Evolutionary conservation across 164 flowering plant genomes (phyloP).

Genomic region (Sedum album): DNA sequence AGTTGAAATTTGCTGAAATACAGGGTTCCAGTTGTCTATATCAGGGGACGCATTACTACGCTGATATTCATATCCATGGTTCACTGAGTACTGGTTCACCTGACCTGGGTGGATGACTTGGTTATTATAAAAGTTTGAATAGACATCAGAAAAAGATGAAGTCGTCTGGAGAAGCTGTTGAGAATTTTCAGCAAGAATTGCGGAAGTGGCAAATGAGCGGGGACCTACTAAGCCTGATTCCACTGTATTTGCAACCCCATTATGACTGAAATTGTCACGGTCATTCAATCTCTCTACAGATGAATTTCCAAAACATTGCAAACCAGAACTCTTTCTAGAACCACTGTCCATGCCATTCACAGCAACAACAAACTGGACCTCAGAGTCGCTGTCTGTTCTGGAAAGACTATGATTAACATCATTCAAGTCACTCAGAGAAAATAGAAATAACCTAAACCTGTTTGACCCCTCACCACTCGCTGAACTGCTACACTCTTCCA

Average conservation of each 20-base stretch:
- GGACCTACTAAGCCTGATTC: constrained; percentile 13
- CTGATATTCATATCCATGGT: constrained; percentile 12
- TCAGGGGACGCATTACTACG: constrained; percentile 12
- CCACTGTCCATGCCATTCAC: constrained; percentile 45
- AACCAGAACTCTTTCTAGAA: constrained; percentile 21
- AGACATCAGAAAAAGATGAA: constrained; percentile 9
- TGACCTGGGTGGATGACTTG: constrained; percentile 19
- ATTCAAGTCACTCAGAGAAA: constrained; percentile 31
- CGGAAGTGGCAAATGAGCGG: background rate
- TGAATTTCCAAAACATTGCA: constrained; percentile 17
- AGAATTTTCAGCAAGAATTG: constrained; percentile 6
- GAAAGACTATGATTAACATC: constrained; percentile 25
- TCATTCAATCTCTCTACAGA: constrained; percentile 21
- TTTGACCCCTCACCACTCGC: constrained; percentile 21
- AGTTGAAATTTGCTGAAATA: constrained; percentile 12
- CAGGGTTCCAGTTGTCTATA: constrained; percentile 8
- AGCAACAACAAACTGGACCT: constrained; percentile 37
- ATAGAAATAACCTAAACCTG: constrained; percentile 34
- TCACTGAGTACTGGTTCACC: constrained; percentile 11
- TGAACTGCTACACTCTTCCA: constrained; percentile 31
- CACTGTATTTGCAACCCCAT: constrained; percentile 14
- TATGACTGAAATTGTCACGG: constrained; percentile 15
- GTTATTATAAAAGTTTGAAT: constrained; percentile 15
- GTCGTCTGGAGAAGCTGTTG: constrained; percentile 12
- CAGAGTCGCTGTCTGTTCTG: constrained; percentile 29